Percentiles rank a stretch among this genome's conserved stretches.
These are phyloP conservation scores for Hyphodiscus hymeniophilus DNA, from an alignment of 495 filamentous ascomycete genomes.

Conservation along the genomic window DNA sequence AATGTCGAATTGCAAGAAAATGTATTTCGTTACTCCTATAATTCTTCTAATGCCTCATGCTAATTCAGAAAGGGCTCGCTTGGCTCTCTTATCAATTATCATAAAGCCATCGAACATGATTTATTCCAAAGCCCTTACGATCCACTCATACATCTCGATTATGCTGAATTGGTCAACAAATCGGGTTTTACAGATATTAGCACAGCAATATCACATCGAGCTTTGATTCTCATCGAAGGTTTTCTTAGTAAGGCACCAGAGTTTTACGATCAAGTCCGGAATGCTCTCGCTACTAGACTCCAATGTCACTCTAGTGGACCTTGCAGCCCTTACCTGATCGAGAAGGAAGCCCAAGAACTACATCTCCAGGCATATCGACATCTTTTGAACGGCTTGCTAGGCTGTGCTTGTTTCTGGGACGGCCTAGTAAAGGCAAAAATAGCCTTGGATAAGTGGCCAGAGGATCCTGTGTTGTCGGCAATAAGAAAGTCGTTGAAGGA, in stretches of 20 bases:
- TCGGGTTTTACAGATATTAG: conserved; percentile 14
- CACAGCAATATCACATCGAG: conserved; percentile 8
- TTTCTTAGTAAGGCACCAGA: neutral
- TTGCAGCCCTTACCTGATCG: neutral
- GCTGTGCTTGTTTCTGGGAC: conserved; percentile 16
- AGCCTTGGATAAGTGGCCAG: conserved; percentile 11
- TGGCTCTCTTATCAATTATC: conserved; percentile 1
- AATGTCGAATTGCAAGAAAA: neutral
- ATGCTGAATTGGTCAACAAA: neutral
- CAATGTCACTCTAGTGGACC: too few relatives aligned
- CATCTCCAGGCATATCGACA: conserved; percentile 3
- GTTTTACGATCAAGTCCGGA: neutral
- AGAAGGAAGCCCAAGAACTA: conserved; percentile 8
- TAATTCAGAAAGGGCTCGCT: conserved; percentile 4
- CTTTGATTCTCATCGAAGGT: conserved; percentile 2
- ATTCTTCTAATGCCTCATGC: too few relatives aligned
- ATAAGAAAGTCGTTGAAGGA: neutral
- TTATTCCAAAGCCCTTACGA: conserved; percentile 9
- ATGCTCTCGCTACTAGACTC: neutral
- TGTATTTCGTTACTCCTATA: conserved; percentile 4
- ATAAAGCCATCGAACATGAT: conserved; percentile 8
- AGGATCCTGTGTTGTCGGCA: conserved; percentile 5
- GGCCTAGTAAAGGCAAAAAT: conserved; percentile 6
- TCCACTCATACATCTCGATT: conserved; percentile 2
- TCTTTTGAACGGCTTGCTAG: conserved; percentile 6